These are phyloP conservation scores for Crepidotus sp. DNA, from an alignment of 1,284 basidiomycete genomes.

Conservation along the genomic window DNA sequence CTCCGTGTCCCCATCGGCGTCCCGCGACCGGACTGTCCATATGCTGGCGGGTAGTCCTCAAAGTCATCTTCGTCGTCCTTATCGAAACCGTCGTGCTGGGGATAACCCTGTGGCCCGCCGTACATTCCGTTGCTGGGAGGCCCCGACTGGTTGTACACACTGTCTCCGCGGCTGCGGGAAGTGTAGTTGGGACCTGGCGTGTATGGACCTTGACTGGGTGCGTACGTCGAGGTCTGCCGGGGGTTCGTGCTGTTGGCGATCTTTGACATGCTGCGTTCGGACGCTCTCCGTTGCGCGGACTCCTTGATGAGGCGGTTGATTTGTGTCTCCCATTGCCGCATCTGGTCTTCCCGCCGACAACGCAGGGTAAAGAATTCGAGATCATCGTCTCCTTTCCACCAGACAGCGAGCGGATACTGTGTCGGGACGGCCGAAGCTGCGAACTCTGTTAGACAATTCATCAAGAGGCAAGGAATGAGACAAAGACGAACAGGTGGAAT, in stretches of 20 bases:
- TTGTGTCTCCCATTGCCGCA: slow-evolving; percentile 85
- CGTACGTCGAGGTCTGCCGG: slow-evolving; percentile 12
- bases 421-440: slow-evolving; percentile 36
- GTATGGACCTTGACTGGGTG: slow-evolving; percentile 12
- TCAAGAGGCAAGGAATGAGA: slow-evolving; percentile 18
- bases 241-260: slow-evolving; percentile 30
- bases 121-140: slow-evolving; percentile 29
- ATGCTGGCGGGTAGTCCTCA: slow-evolving; percentile 57
- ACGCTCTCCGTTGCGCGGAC: slow-evolving; percentile 52
- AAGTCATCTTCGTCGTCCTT: slow-evolving; percentile 66
- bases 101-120: slow-evolving; percentile 48
- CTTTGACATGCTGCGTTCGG: slow-evolving; percentile 44
- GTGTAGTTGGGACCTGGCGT: slow-evolving; percentile 8
- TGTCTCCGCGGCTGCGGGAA: slow-evolving; percentile 15
- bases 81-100: slow-evolving; percentile 57
- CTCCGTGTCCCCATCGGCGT: slow-evolving; percentile 55
- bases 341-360: slow-evolving; percentile 88
- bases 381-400: slow-evolving; percentile 91
- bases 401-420: slow-evolving; percentile 72
- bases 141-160: slow-evolving; percentile 13
- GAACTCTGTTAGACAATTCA: slow-evolving; percentile 11
- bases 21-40: slow-evolving; percentile 51
- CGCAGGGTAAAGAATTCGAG: slow-evolving; percentile 91
- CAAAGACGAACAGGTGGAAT: slow-evolving; percentile 52
- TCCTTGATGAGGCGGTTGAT: slow-evolving; percentile 83